These are phyloP conservation scores for Metschnikowia kofuensis DNA, from an alignment of 805 yeast species.

Conservation along the genomic window DNA sequence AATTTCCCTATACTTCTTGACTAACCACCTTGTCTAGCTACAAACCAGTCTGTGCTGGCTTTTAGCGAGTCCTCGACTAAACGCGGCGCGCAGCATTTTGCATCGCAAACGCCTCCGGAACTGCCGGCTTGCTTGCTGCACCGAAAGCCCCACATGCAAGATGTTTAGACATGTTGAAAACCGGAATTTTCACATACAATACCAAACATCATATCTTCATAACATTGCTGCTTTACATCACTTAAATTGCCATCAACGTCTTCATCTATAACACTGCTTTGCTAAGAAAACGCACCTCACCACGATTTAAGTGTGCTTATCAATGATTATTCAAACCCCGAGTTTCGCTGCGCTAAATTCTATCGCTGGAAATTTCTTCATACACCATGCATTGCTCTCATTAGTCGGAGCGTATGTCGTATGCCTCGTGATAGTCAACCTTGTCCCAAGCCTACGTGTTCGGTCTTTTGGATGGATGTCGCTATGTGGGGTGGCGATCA, in stretches of 20 bases:
- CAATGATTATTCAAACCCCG: neutral
- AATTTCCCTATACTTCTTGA: no score
- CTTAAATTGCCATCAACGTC: neutral
- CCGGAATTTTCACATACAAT: neutral
- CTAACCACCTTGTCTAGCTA: no score
- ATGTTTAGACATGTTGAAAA: neutral
- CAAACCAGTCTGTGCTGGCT: no score
- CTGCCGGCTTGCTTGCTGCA: neutral
- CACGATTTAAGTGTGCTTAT: neutral
- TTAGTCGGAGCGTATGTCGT: slow-evolving; percentile 4
- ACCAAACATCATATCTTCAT: neutral
- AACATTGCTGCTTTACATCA: no score
- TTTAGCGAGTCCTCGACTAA: no score
- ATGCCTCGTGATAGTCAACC: slow-evolving; percentile 11
- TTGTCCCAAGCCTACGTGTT: slow-evolving; percentile 14
- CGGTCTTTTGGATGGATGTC: slow-evolving; percentile 18
- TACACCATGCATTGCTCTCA: neutral
- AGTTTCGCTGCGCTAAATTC: neutral
- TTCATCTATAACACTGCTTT: neutral
- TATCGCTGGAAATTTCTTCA: neutral
- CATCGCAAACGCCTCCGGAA: neutral
- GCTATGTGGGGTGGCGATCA: slow-evolving; percentile 11
- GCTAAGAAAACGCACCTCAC: neutral
- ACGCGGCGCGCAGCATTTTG: no score
- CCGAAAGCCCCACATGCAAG: neutral